Base-by-base conservation (phyloP, 345 rosid species). In the Heritiera littoralis region DNA sequence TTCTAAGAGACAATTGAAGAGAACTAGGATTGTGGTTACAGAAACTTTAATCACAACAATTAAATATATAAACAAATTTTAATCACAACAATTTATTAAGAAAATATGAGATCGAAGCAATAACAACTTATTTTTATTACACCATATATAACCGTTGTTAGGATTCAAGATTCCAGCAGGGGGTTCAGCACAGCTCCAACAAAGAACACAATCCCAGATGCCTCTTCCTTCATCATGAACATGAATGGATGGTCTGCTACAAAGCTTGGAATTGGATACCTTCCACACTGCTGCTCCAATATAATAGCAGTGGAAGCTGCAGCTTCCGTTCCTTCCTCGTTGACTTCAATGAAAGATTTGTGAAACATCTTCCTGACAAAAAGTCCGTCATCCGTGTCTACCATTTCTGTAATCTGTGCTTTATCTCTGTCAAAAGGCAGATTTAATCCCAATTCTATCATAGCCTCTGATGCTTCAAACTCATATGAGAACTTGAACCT, bases 261-360 rank as follows among this genome's bases (percentile, higher is more conserved):
- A 83, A 90, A 91, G 78, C 89, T 88, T 38, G 74, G n/a, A 70
- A 20, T 12, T 28, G 74, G 38, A 70, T 6, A 85, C 76, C 32
- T 67, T 56, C 0, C 75, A 77, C 77, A 30, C 60, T 48, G 12
- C 4, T 51, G 54, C 1, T 0, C 10, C 56, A 82, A 12, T 70
- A 85, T 83, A 72, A 73, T 89, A 72, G 86, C 91, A 77, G 91
- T 80, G 51, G 86, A 86, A 70, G 92, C 89, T 8, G 90, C 91
- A 78, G 92, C 92, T 84, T 92, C 94, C 1, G 96, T 92, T 46
- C 96, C 96, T 83, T 89, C 88, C 82, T 92, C 94, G 32, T 90
- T 90, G 15, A 90, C 93, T 61, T 90, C 92, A 43, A 92, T 86
- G 77, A 87, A 89, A 12, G 91, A 85, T 77, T 89, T 89, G 9